Percentiles rank a stretch among this genome's conserved stretches.
Evolutionary conservation across 371 early-diverging fungal species (phyloP).

Genomic region (Catenaria anguillulae): DNA sequence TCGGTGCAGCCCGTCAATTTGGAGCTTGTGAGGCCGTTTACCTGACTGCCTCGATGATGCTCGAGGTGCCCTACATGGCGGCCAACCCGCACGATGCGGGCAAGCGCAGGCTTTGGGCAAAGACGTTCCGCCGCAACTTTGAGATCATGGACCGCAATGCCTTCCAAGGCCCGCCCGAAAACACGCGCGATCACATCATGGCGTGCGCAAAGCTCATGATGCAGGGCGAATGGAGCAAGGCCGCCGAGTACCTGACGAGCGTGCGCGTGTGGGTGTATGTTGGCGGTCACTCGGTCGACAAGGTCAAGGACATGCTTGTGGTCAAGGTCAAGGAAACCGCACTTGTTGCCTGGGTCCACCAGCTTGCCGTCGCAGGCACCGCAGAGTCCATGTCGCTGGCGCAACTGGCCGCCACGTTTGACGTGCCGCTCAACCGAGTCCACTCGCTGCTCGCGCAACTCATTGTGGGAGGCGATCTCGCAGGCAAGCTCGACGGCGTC

Average conservation of each 20-base stretch:
- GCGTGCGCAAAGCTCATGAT: constrained; percentile 84
- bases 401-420: constrained; percentile 74
- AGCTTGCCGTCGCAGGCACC: constrained; percentile 73
- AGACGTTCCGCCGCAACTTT: constrained; percentile 82
- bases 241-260: constrained; percentile 58
- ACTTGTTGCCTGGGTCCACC: constrained; percentile 88
- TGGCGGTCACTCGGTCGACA: constrained; percentile 38
- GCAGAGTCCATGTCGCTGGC: constrained; percentile 67
- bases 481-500: constrained; percentile 58
- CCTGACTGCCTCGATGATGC: constrained; percentile 83
- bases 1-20: constrained; percentile 98
- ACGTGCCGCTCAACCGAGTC: constrained; percentile 46
- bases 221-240: constrained; percentile 82
- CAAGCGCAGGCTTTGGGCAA: constrained; percentile 66
- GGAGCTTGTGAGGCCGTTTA: constrained; percentile 94
- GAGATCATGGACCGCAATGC: constrained; percentile 89
- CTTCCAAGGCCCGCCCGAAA: constrained; percentile 92
- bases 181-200: constrained; percentile 94
- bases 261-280: constrained; percentile 94
- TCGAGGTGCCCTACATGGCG: constrained; percentile 93
- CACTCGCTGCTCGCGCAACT: constrained; percentile 71
- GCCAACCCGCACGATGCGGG: constrained; percentile 49
- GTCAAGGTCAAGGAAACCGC: constrained; percentile 87
- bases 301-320: constrained; percentile 77
- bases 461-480: constrained; percentile 82